Percentiles rank a stretch among this genome's conserved stretches.
phyloP scores from a whole-genome alignment of 2,329 filamentous ascomycete species.

The Neofusicoccum sp. region DNA sequence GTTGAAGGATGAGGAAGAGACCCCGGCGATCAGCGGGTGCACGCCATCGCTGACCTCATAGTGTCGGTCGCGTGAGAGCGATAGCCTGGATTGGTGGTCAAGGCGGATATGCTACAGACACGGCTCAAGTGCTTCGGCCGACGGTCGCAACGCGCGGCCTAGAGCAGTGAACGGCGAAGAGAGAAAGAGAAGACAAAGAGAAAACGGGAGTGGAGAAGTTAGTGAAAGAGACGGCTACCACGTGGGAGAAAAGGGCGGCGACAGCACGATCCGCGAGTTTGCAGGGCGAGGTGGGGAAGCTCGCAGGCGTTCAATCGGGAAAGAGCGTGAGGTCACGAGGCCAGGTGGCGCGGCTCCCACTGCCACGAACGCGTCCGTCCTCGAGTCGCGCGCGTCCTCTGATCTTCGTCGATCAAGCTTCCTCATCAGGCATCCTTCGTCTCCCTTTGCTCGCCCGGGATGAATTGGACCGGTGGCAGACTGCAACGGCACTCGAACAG shows the following conservation, averaged over 20 bases:
- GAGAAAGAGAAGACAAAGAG: not conserved
- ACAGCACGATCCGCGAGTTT: not conserved
- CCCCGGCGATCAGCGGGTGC: not conserved
- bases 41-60: conserved; percentile 4
- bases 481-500: conserved; percentile 41
- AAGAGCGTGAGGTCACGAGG: conserved; percentile 12
- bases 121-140: not conserved
- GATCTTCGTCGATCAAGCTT: conserved; percentile 6
- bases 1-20: not conserved
- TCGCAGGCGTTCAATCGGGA: not conserved
- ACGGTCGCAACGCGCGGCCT: not conserved
- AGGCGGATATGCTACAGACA: not conserved
- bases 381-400: conserved; percentile 1
- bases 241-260: not conserved
- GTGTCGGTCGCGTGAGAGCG: not conserved
- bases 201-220: not conserved
- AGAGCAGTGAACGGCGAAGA: not conserved
- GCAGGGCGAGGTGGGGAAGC: conserved; percentile 7
- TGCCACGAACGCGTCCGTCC: not conserved
- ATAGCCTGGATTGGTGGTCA: not conserved
- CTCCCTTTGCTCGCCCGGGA: conserved; percentile 25
- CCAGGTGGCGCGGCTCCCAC: not conserved
- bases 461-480: conserved; percentile 56
- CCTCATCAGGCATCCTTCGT: not conserved
- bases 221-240: not conserved